phyloP scores from a whole-genome alignment of 805 yeast species.

The Kodamaea lidongshanica region DNA sequence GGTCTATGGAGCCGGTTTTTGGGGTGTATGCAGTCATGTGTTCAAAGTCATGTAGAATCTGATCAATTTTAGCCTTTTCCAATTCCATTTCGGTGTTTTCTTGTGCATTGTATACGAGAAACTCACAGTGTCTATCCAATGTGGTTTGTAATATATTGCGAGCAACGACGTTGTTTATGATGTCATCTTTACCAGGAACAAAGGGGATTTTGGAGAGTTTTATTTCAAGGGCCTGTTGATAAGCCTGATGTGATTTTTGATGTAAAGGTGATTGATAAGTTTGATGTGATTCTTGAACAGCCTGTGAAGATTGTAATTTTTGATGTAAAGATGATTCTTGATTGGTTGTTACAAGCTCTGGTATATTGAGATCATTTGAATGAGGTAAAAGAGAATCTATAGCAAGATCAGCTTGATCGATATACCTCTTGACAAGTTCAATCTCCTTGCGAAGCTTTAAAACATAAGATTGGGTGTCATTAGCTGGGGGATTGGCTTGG shows the following conservation, averaged over 20 bases:
- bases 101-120: slow-evolving; percentile 1
- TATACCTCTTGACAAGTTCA: slow-evolving; percentile 12
- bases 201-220: slow-evolving; percentile 19
- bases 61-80: background rate
- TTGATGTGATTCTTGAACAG: slow-evolving; percentile 2
- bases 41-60: slow-evolving; percentile 4
- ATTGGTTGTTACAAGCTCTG: too few relatives aligned
- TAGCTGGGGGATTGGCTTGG: slow-evolving; percentile 1
- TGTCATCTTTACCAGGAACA: slow-evolving; percentile 23
- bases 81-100: background rate
- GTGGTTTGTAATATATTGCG: slow-evolving; percentile 8
- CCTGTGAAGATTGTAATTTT: background rate
- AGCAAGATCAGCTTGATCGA: slow-evolving; percentile 20
- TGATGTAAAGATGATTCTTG: background rate
- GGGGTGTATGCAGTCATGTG: slow-evolving; percentile 1
- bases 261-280: too few relatives aligned
- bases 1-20: background rate
- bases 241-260: slow-evolving; percentile 1
- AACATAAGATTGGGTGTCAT: slow-evolving; percentile 12
- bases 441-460: slow-evolving; percentile 16
- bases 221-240: slow-evolving; percentile 14
- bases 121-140: slow-evolving; percentile 2
- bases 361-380: too few relatives aligned
- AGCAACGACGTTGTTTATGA: slow-evolving; percentile 22
- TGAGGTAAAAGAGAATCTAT: slow-evolving; percentile 10